phyloP scores from a whole-genome alignment of 768 basidiomycete genomes.

The Myochromella boudieri region DNA sequence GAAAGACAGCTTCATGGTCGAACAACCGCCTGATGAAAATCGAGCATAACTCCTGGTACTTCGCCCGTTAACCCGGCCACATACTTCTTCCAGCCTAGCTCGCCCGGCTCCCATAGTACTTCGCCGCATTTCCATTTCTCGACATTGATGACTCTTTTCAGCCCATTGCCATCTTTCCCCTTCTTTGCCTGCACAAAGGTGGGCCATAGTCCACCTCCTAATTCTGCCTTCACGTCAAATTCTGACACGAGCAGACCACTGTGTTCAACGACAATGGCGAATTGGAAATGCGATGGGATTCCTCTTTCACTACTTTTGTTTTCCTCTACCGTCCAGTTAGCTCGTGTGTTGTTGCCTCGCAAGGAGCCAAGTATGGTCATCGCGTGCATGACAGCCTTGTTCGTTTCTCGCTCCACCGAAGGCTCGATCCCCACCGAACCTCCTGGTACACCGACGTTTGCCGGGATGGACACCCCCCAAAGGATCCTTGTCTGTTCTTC shows the following conservation, averaged over 20 bases:
- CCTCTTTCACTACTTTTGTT: constrained; percentile 22
- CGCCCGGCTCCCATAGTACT: constrained; percentile 17
- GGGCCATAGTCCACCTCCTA: constrained; percentile 19
- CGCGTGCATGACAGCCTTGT: constrained; percentile 20
- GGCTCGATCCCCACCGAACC: constrained; percentile 17
- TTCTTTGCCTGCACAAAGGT: constrained; percentile 21
- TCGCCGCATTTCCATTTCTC: constrained; percentile 23
- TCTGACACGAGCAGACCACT: constrained; percentile 16
- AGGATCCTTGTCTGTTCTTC: constrained; percentile 21
- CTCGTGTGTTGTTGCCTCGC: constrained; percentile 9
- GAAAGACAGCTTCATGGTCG: constrained; percentile 12
- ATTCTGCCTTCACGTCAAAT: constrained; percentile 20
- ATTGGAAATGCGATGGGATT: constrained; percentile 19
- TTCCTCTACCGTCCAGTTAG: constrained; percentile 21
- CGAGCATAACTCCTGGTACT: constrained; percentile 15
- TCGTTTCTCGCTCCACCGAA: constrained; percentile 14
- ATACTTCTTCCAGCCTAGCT: constrained; percentile 21
- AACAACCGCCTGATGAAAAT: constrained; percentile 18
- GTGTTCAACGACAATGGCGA: constrained; percentile 21
- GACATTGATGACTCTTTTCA: constrained; percentile 18
- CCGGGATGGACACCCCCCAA: constrained; percentile 16
- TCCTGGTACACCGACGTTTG: constrained; percentile 9
- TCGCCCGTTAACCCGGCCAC: constrained; percentile 19
- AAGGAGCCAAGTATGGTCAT: constrained; percentile 20
- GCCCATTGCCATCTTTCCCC: constrained; percentile 10